These are phyloP conservation scores for Pseudisothecium myosuroides DNA, from an alignment of 225 moss, liverwort and hornwort species.

Conservation along the genomic window DNA sequence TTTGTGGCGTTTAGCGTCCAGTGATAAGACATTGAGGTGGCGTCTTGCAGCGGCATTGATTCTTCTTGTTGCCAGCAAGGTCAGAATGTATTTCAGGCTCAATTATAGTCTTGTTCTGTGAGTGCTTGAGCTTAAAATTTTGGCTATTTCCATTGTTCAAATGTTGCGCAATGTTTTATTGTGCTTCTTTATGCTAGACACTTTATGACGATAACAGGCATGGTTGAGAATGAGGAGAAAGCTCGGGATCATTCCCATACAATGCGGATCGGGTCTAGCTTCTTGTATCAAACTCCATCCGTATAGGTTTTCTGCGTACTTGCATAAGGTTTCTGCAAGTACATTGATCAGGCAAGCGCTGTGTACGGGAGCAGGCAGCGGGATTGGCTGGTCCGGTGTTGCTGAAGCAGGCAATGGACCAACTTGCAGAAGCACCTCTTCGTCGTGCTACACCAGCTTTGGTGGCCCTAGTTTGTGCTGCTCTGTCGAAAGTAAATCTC, in stretches of 20 bases:
- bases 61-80: constrained; percentile 83
- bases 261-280: background rate
- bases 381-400: constrained; percentile 83
- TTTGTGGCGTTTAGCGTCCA: constrained; percentile 87
- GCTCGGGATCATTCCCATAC: background rate
- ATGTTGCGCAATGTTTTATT: background rate
- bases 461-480: constrained; percentile 63
- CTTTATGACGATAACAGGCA: background rate
- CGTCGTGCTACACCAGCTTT: constrained; percentile 41
- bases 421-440: constrained; percentile 47
- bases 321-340: background rate
- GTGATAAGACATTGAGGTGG: constrained; percentile 80
- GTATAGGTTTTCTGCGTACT: background rate
- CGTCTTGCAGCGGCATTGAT: constrained; percentile 71
- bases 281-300: background rate
- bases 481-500: constrained; percentile 28
- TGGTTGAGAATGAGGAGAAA: background rate
- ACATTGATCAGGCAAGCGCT: constrained; percentile 12
- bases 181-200: background rate
- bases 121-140: background rate
- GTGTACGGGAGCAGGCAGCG: constrained; percentile 50
- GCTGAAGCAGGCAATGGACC: constrained; percentile 92
- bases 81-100: constrained; percentile 1
- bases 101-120: background rate
- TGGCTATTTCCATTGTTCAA: background rate